Evolutionary conservation across 139 green algal genomes (phyloP).

Genomic region (Raphidocelis subcapitata): DNA sequence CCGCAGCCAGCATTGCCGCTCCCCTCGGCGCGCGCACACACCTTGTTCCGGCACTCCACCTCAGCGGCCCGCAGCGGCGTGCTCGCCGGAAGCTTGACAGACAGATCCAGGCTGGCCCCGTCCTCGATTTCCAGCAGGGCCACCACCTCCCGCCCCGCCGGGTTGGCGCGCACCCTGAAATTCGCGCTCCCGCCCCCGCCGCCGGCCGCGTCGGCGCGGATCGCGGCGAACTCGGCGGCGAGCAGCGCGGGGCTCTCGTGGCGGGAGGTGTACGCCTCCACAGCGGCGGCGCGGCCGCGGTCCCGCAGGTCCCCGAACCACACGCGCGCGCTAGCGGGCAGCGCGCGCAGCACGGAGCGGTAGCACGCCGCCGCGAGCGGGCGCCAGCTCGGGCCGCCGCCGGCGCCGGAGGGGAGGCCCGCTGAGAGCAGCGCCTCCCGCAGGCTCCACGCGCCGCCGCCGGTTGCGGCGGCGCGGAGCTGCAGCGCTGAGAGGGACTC

Average conservation of each 20-base stretch:
- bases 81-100: slow-evolving; percentile 74
- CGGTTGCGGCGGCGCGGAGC: background rate
- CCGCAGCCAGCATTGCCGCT: background rate
- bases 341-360: slow-evolving; percentile 54
- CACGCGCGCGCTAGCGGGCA: slow-evolving; percentile 73
- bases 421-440: slow-evolving; percentile 11
- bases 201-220: slow-evolving; percentile 14
- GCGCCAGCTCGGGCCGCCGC: slow-evolving; percentile 3
- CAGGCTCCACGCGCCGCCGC: slow-evolving; percentile 20
- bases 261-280: slow-evolving; percentile 83
- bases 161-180: slow-evolving; percentile 63
- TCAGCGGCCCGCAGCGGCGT: slow-evolving; percentile 78
- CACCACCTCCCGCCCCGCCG: slow-evolving; percentile 62
- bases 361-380: slow-evolving; percentile 41
- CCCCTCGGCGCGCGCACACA: slow-evolving; percentile 9
- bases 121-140: slow-evolving; percentile 84
- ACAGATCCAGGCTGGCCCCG: slow-evolving; percentile 79
- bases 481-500: background rate
- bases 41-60: slow-evolving; percentile 65
- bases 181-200: slow-evolving; percentile 29
- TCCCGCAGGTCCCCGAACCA: slow-evolving; percentile 88
- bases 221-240: slow-evolving; percentile 66
- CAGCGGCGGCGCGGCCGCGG: slow-evolving; percentile 35
- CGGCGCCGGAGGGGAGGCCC: slow-evolving; percentile 1
- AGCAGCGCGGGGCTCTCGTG: slow-evolving; percentile 78